Conservation (phyloP, 306 rosid species). For the Cucurbita argyrosperma region DNA sequence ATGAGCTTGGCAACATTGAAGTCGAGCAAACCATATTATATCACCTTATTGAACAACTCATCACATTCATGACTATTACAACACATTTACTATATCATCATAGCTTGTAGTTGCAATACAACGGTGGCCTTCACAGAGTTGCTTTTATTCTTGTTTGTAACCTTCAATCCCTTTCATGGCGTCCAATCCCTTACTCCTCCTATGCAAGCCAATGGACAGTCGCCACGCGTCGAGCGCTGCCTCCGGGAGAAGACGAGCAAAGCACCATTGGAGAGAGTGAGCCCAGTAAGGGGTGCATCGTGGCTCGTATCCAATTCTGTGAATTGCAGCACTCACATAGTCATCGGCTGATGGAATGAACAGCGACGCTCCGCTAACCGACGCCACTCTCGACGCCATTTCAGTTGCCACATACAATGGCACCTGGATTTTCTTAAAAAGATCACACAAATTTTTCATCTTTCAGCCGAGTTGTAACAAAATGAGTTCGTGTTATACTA, state of each 20-base stretch:
- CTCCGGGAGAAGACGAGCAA: conserved; percentile 27
- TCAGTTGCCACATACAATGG: conserved; percentile 70
- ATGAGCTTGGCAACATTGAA: too few species aligned
- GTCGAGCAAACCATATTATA: neutral
- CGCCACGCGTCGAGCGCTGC: conserved; percentile 56
- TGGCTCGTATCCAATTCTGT: conserved; percentile 33
- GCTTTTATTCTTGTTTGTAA: neutral
- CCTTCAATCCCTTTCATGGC: neutral
- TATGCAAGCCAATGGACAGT: conserved; percentile 23
- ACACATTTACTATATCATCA: neutral
- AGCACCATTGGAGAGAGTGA: conserved; percentile 48
- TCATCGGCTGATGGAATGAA: conserved; percentile 52
- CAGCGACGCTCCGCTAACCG: conserved; percentile 23
- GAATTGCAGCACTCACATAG: conserved; percentile 39
- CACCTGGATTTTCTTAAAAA: conserved; percentile 15
- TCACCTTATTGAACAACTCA: neutral
- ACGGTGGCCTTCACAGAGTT: neutral
- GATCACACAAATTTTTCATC: neutral
- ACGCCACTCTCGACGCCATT: conserved; percentile 37
- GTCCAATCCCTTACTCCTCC: neutral
- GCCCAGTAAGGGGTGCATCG: conserved; percentile 63
- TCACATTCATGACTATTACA: neutral
- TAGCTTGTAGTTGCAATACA: neutral
- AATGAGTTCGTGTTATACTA: neutral
- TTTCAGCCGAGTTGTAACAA: neutral